Base-by-base conservation (phyloP, 768 basidiomycete species). In the Jaapia argillacea region DNA sequence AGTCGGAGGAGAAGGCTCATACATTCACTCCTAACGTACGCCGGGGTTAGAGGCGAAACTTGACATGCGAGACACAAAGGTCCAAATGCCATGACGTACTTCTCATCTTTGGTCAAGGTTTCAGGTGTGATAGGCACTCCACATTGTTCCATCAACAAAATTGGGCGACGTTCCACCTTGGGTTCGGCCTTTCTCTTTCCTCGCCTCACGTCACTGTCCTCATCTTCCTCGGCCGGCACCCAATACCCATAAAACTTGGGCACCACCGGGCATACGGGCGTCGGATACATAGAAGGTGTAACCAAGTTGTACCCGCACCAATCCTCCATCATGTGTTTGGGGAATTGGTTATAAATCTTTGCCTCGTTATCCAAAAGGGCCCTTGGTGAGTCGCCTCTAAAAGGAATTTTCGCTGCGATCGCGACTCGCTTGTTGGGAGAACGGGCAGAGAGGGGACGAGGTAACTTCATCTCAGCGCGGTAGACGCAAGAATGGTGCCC, bases 241-340 rank as follows among this genome's bases (percentile, higher is more conserved):
- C 81, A 82, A 56, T 74, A 77, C 1, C 81, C 79, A 49, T 76
- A 82, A 56, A 71, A 82, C 54, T 79, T 77, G 0, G 81, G 79
- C 3, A 75, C 72, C 37, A 80, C 38, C 0, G 80, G 67, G 5
- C 65, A 59, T 3, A 72, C 60, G 2, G 75, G 73, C 0, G 70
- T 65, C 0, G 75, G 69, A 48, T 67, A 51, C 24, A 58, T 57
- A 4, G 75, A 45, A 2, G 72, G 71, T 7, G 49, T 49, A 1
- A 72, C 51, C 31, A 73, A 42, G 44, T 74, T 71, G 47, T 62
- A 67, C 3, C 77, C 75, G 46, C 54, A 68, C 67, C 68, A 75
- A 37, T 74, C 69, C 52, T 75, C 57, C 48, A 65, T 70, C 38
- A 75, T 58, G 45, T 73, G 66, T 10, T 46, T 40, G 2, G 71